Evolutionary conservation across 2,329 filamentous ascomycete species (phyloP), one percentile per base, ranked within the genome.

Genomic region (Diaporthe citriasiana): DNA sequence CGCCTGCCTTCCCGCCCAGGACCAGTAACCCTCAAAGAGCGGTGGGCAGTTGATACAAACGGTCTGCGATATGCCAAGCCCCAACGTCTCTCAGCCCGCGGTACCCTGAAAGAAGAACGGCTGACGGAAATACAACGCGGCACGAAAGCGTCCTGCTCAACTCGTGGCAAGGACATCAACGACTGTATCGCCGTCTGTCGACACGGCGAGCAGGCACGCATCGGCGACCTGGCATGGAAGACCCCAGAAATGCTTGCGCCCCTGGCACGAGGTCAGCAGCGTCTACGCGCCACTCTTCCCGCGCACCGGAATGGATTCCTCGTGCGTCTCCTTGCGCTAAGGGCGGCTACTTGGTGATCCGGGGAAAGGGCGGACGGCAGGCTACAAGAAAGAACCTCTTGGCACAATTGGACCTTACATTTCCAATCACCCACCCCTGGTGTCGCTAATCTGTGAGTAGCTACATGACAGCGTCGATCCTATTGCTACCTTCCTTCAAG

Each of bases 391-490:
- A 68, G 45, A 50, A 68, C 47, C 13, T 17, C 63, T 68, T 53
- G 63, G 63, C 63, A 53, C 45, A 51, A 53, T 68, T 33, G 47
- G 45, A 66, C 63, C 42, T 47, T 35, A 50, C 60, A 65, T 50
- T 8, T 19, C 25, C 5, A n/a, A 7, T 51, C 33, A n/a, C 13
- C 25, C 60, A 51, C 27, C 42, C 60, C 42, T 22, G 27, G 10
- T 7, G 4, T 38, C 33, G 45, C 42, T 33, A 51, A 27, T 38
- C 30, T 51, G 63, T 33, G 63, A 38, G 33, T 13, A 51, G 12
- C 12, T 40, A 33, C 45, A 38, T 51, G 45, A 17, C 45, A 66
- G 45, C 63, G 45, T 51, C 33, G 30, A 66, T 38, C 63, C 63
- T 66, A 19, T 45, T 38, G 63, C 25, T 27, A 25, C 45, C 13